Evolutionary conservation across 2,329 filamentous ascomycete species (phyloP).

Genomic region (Colletotrichum sojae): DNA sequence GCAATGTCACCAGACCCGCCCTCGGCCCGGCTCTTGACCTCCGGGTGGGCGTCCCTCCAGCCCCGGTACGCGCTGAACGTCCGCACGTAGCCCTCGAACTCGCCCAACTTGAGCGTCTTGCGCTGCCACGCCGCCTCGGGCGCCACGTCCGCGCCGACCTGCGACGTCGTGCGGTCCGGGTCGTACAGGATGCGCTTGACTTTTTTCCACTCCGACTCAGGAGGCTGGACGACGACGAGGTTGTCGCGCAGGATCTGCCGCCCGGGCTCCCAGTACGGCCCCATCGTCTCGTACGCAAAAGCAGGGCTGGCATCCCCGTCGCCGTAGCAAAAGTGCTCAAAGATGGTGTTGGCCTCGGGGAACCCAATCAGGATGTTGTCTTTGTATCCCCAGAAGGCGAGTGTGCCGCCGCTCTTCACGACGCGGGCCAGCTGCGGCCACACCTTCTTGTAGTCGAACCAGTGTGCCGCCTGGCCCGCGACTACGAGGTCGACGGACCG

Average conservation of each 20-base stretch:
- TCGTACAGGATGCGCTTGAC: constrained; percentile 70
- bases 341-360: constrained; percentile 64
- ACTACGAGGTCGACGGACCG: constrained; percentile 66
- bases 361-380: constrained; percentile 72
- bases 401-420: constrained; percentile 66
- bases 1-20: constrained; percentile 73
- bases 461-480: constrained; percentile 73
- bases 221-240: constrained; percentile 66
- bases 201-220: constrained; percentile 65
- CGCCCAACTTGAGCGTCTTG: constrained; percentile 67
- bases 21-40: constrained; percentile 61
- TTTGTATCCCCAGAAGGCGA: constrained; percentile 78
- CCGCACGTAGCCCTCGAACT: constrained; percentile 72
- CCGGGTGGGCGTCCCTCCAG: constrained; percentile 71
- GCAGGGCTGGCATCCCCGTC: constrained; percentile 59
- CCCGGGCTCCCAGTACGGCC: constrained; percentile 74
- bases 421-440: constrained; percentile 71
- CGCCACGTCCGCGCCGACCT: constrained; percentile 46
- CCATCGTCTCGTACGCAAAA: constrained; percentile 64
- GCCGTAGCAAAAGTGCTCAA: constrained; percentile 70
- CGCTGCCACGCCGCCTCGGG: constrained; percentile 62
- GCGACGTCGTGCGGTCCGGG: constrained; percentile 59
- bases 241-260: constrained; percentile 67
- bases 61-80: constrained; percentile 73
- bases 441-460: constrained; percentile 71